Conservation (phyloP, 2,329 filamentous ascomycete species). For the Calycina herbarum region DNA sequence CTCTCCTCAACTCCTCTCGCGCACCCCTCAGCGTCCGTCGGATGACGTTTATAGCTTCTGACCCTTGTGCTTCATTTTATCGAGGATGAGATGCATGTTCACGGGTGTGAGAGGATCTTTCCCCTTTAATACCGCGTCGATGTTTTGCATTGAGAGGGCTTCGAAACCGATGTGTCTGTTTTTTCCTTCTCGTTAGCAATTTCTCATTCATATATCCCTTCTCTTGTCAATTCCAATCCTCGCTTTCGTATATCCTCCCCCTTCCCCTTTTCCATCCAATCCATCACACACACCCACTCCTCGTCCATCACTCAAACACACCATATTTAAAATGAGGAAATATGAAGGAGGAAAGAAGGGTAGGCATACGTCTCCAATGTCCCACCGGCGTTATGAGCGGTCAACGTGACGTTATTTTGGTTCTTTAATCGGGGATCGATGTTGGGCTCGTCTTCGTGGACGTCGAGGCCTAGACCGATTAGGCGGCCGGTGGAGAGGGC, state of each 20-base stretch:
- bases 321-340: too few species aligned
- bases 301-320: too few species aligned
- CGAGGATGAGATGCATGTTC: conserved; percentile 33
- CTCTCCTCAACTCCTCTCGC: too few species aligned
- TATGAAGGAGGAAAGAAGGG: too few species aligned
- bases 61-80: background rate
- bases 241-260: too few species aligned
- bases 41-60: background rate
- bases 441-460: conserved; percentile 60
- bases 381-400: conserved; percentile 68
- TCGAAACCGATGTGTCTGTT: conserved; percentile 57
- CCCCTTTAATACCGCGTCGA: conserved; percentile 55
- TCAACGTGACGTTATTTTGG: conserved; percentile 48
- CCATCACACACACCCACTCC: too few species aligned
- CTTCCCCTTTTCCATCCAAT: too few species aligned
- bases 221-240: background rate
- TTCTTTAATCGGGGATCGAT: conserved; percentile 33
- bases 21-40: too few species aligned
- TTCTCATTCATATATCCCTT: background rate
- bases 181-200: background rate
- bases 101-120: conserved; percentile 35
- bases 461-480: conserved; percentile 59
- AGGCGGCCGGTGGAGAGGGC: conserved; percentile 56
- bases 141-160: conserved; percentile 65
- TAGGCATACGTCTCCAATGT: conserved; percentile 56